Conservation (phyloP, 2,329 filamentous ascomycete species). For the Lizonia empirigonia region DNA sequence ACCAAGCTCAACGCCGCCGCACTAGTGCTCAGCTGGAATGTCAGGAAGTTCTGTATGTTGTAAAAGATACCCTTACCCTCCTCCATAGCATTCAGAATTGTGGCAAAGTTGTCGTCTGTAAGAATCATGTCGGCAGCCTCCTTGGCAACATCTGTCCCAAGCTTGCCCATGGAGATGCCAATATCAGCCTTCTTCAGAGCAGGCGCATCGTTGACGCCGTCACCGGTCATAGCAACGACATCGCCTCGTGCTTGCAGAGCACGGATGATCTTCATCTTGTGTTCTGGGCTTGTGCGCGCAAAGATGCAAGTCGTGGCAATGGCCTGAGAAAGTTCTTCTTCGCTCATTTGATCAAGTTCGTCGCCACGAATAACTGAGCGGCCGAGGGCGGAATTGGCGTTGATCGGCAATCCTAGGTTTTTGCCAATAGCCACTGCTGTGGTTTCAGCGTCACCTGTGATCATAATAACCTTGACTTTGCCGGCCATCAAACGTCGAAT, state of each 20-base stretch:
- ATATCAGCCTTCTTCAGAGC: constrained; percentile 97
- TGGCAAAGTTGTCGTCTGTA: constrained; percentile 87
- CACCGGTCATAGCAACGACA: constrained; percentile 98
- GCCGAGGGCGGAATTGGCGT: constrained; percentile 62
- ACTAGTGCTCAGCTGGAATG: constrained; percentile 96
- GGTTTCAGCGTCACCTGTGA: constrained; percentile 94
- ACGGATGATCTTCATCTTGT: constrained; percentile 95
- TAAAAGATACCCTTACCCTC: constrained; percentile 99
- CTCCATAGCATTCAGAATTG: constrained; percentile 92
- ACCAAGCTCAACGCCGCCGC: constrained; percentile 91
- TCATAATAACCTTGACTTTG: constrained; percentile 98
- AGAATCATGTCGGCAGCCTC: constrained; percentile 94
- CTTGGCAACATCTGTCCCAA: constrained; percentile 97
- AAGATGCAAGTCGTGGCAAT: constrained; percentile 93
- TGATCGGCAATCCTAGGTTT: constrained; percentile 92
- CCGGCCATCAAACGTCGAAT: constrained; percentile 91
- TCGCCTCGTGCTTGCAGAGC: constrained; percentile 91
- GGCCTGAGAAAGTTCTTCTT: constrained; percentile 79
- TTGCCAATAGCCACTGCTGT: constrained; percentile 92
- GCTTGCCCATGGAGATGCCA: constrained; percentile 92
- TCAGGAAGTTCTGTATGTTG: constrained; percentile 99
- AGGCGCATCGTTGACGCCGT: constrained; percentile 96
- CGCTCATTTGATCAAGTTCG: constrained; percentile 91
- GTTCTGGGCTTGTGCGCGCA: constrained; percentile 92
- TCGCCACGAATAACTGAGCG: constrained; percentile 82